Percentiles rank a stretch among this genome's conserved stretches.
phyloP scores from a whole-genome alignment of 108 stramenopile species.

The Nannochloropsis gaditana region DNA sequence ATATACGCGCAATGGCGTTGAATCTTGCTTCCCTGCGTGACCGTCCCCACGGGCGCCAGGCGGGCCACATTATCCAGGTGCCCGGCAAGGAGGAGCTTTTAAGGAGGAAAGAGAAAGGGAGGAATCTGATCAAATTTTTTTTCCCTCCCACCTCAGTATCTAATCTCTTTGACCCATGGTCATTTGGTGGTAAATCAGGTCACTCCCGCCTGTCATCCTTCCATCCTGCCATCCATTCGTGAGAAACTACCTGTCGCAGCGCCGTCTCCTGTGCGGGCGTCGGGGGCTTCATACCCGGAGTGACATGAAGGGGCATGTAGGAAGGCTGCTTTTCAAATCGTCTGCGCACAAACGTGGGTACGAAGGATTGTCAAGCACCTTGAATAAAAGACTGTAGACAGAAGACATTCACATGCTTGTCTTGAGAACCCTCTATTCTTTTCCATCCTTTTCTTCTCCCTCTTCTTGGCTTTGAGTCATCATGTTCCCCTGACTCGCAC shows the following conservation, averaged over 20 bases:
- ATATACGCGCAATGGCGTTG: constrained; percentile 39
- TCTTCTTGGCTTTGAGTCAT: too few species aligned
- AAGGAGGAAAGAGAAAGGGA: neutral
- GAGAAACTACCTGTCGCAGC: constrained; percentile 9
- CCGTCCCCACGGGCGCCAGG: constrained; percentile 43
- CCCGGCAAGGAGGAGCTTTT: constrained; percentile 39
- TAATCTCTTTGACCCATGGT: too few species aligned
- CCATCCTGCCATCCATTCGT: neutral
- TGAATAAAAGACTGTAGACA: too few species aligned
- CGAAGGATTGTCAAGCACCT: too few species aligned
- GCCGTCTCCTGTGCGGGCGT: constrained; percentile 24
- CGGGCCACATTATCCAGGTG: constrained; percentile 40
- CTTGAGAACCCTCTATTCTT: too few species aligned
- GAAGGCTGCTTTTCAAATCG: neutral
- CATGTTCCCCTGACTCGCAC: too few species aligned
- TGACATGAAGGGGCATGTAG: neutral
- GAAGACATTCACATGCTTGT: too few species aligned
- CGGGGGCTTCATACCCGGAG: constrained; percentile 14
- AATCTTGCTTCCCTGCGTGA: constrained; percentile 34
- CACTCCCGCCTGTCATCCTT: neutral
- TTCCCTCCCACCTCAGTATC: too few species aligned
- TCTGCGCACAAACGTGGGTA: too few species aligned
- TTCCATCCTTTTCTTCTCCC: too few species aligned
- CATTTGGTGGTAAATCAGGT: too few species aligned
- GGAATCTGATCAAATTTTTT: too few species aligned